Conservation (phyloP, 2,329 filamentous ascomycete genomes). For the Phialophora tarda region DNA sequence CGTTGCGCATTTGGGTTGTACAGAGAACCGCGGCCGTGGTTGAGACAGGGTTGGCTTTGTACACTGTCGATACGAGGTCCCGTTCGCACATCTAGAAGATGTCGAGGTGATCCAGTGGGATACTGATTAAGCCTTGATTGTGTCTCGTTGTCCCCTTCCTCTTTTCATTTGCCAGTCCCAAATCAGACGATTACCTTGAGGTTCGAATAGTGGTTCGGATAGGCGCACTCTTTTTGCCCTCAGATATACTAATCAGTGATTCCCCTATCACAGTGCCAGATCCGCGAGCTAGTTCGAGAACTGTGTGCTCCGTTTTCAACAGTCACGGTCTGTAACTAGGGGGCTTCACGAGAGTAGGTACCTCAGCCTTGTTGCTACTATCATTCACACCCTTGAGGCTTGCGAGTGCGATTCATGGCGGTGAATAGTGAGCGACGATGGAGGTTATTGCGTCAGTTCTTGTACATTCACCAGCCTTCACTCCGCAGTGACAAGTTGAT, state of each 20-base stretch:
- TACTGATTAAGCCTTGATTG: background rate
- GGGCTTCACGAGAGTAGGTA: too few species aligned
- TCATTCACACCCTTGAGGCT: background rate
- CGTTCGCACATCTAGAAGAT: background rate
- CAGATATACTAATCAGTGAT: too few species aligned
- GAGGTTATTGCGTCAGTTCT: background rate
- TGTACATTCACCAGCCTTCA: background rate
- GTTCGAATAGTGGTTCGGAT: too few species aligned
- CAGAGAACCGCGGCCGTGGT: background rate
- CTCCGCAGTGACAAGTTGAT: background rate
- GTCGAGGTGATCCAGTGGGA: background rate
- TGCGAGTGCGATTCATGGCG: too few species aligned
- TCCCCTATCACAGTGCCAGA: too few species aligned
- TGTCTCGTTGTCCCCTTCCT: background rate
- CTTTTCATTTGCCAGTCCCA: background rate
- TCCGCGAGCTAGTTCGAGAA: too few species aligned
- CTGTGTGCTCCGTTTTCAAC: too few species aligned
- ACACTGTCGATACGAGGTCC: background rate
- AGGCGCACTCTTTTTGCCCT: too few species aligned
- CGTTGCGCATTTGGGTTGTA: background rate
- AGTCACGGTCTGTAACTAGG: too few species aligned
- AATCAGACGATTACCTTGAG: too few species aligned
- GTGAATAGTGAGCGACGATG: background rate
- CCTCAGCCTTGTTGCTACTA: background rate
- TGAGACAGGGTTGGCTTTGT: background rate